Evolutionary conservation across 202 grass and related monocot genomes (phyloP), one percentile per base, ranked within the genome.

Genomic region (Musa balbisiana): DNA sequence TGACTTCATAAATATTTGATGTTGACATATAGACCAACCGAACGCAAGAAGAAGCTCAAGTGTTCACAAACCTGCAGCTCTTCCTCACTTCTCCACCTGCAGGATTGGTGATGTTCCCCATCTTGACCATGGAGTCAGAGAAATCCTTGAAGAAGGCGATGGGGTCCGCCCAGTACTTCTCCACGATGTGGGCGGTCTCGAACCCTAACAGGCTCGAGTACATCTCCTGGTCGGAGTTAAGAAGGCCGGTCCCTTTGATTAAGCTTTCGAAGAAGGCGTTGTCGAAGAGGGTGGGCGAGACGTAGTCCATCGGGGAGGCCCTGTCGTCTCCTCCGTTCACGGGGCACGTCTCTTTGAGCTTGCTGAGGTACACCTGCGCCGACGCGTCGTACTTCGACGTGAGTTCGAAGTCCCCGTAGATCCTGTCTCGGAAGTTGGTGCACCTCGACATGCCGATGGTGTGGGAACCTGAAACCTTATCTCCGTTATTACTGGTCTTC

Each of bases 201-300:
- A 91, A 86, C 50, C 86, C 89, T 4, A 84, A 53, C 8, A 94
- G 21, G 66, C 88, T 85, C 2, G 95, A 98, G 84, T 88, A 98
- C 91, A 98, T 94, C 91, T 94, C 91, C 91, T 98, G 94, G 77
- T 98, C 94, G 1, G 94, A 98, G 81, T 91, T 93, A 43, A 98
- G 85, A 23, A 98, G 85, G 21, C 91, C 94, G 52, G 91, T 83
- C 9, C 94, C 91, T 51, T 89, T 79, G 77, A 93, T 70, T 49
- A 93, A 84, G 0, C 82, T 76, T 71, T 88, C 94, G 17, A 79
- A 94, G 75, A 86, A 93, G 52, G 94, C 94, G 17, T 98, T 98
- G 81, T 98, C 94, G 49, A 98, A 98, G 66, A 82, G 10, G 0
- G 60, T 19, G 0, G 85, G 81, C 15, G 91, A 86, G 72, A 84